Percentiles rank a stretch among this genome's conserved stretches.
phyloP scores from a whole-genome alignment of 1,284 basidiomycete genomes.

The Boletus austroedulis region DNA sequence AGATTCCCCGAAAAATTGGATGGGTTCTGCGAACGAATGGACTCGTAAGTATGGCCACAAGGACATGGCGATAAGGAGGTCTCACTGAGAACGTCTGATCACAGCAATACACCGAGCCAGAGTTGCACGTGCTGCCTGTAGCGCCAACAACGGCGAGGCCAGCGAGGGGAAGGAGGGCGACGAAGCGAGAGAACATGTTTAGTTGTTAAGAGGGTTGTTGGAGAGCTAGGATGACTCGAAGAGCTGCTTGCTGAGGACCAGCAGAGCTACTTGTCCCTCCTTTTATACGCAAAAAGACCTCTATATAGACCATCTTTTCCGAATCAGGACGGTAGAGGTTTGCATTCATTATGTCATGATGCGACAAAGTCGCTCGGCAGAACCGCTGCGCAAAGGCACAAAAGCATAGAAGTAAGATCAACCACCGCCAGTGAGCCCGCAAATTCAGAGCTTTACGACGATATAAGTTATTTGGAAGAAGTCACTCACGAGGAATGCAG shows the following conservation, averaged over 20 bases:
- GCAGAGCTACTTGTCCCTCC: neutral
- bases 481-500: too few species aligned
- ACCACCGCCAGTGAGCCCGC: too few species aligned
- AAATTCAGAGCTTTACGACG: neutral
- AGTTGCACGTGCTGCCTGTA: neutral
- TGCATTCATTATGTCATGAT: neutral
- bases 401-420: too few species aligned
- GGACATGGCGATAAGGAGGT: neutral
- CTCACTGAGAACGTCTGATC: neutral
- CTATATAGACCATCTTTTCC: neutral
- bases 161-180: neutral
- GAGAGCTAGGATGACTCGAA: neutral
- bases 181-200: conserved; percentile 4
- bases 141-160: neutral
- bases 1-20: neutral
- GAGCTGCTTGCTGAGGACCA: neutral
- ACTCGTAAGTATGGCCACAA: neutral
- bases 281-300: conserved; percentile 1
- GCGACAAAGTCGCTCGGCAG: too few species aligned
- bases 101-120: neutral
- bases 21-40: neutral
- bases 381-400: too few species aligned
- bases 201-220: neutral
- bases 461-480: too few species aligned
- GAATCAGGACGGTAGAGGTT: too few species aligned